Base-by-base conservation (phyloP, 495 filamentous ascomycete species). In the Penicillium cosmopolitanum region DNA sequence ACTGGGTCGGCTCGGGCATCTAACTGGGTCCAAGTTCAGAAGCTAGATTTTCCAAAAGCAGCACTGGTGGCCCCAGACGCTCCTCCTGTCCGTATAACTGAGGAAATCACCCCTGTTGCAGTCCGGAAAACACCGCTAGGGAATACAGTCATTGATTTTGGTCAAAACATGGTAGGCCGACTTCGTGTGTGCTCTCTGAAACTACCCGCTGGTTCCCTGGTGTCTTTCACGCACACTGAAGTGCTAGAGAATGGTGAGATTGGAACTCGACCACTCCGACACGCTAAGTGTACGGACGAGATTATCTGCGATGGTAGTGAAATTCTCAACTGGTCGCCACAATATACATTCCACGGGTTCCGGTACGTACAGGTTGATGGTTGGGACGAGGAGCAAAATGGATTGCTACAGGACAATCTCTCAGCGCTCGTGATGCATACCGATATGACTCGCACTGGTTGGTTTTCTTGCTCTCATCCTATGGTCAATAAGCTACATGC, bases 291-390 rank as follows among this genome's bases (percentile, higher is more conserved):
- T 25, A 73, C 60, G 8, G 80, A 83, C 57, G 36, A 58, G 6
- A 38, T 80, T 7, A 75, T 73, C 3, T 67, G 35, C 9, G 47
- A 55, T 12, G 61, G 57, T 0, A 10, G 60, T 15, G 60, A 67
- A 18, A 56, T 64, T 18, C 48, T 23, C 5, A 65, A 66, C 2
- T 75, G 72, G 52, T 64, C 58, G 68, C 73, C 16, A 66, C 79
- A 16, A 16, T 84, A 79, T 63, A 84, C 83, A 4, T 85, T 80
- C 48, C 82, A 85, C 52, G 83, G 83, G 1, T 85, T 84, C 50
- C 75, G 83, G 11, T 85, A 79, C 51, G 80, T 77, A 13, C 72
- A 81, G 61, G 66, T 85, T 5, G 73, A 78, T 7, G 71, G 72
- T 2, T 85, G 82, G 82, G 31, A 60, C 8, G 44, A 58, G 48